A percentile compares a stretch with the other conserved stretches of the same genome.
Conservation (phyloP, 1,284 basidiomycete genomes). For the Schizopora paradoxa region DNA sequence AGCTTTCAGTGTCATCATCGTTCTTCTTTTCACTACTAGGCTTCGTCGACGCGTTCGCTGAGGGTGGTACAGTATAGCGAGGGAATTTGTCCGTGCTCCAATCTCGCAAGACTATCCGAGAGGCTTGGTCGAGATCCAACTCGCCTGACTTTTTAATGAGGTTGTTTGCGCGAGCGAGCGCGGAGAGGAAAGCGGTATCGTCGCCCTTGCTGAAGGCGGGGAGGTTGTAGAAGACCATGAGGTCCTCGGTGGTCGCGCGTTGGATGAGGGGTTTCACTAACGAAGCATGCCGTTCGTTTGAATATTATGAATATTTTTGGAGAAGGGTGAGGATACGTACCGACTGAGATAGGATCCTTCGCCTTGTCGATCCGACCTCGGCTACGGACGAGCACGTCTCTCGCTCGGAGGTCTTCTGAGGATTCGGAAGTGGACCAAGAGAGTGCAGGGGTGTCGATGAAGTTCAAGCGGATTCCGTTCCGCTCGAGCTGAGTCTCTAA, state of each 20-base stretch:
- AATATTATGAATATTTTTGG: slow-evolving; percentile 7
- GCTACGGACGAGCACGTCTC: slow-evolving; percentile 73
- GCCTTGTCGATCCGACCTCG: slow-evolving; percentile 85
- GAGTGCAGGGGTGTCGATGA: slow-evolving; percentile 87
- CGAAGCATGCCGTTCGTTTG: neutral
- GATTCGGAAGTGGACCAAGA: slow-evolving; percentile 39
- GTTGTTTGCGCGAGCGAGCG: slow-evolving; percentile 75
- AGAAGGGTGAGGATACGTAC: slow-evolving; percentile 38
- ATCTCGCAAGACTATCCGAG: slow-evolving; percentile 82
- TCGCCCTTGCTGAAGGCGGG: slow-evolving; percentile 78
- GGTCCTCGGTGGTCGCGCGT: slow-evolving; percentile 71
- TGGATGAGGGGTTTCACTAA: slow-evolving; percentile 72
- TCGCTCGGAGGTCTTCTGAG: slow-evolving; percentile 43
- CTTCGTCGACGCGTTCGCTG: slow-evolving; percentile 24
- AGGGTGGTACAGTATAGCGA: slow-evolving; percentile 68
- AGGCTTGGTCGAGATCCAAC: slow-evolving; percentile 75
- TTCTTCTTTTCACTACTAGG: slow-evolving; percentile 20
- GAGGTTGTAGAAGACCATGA: slow-evolving; percentile 87
- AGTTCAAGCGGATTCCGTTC: slow-evolving; percentile 42
- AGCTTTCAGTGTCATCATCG: slow-evolving; percentile 33
- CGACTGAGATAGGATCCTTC: slow-evolving; percentile 76
- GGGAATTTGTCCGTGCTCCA: slow-evolving; percentile 82
- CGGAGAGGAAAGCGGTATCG: slow-evolving; percentile 72
- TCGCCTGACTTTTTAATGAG: slow-evolving; percentile 83
- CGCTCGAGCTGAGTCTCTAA: slow-evolving; percentile 55